Percentiles rank a stretch among this genome's conserved stretches.
These are phyloP conservation scores for Diplodia mutila DNA, from an alignment of 2,329 filamentous ascomycete genomes.

Conservation along the genomic window DNA sequence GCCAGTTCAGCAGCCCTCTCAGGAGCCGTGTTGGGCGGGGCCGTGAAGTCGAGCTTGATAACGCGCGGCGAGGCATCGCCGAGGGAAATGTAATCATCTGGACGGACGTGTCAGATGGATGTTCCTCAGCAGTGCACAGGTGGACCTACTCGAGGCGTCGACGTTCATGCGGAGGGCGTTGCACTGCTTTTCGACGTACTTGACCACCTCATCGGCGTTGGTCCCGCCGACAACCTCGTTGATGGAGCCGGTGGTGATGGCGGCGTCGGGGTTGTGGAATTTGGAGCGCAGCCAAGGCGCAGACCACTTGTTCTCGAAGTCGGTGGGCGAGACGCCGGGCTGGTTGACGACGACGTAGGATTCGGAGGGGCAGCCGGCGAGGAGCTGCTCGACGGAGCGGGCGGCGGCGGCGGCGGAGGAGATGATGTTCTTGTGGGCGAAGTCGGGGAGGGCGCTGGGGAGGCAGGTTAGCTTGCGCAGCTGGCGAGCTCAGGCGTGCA, in stretches of 20 bases:
- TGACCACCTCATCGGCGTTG: constrained; percentile 48
- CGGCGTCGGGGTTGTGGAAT: constrained; percentile 53
- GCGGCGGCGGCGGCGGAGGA: constrained; percentile 50
- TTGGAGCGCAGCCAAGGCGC: constrained; percentile 60
- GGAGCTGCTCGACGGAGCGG: constrained; percentile 48
- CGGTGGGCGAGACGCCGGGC: constrained; percentile 70
- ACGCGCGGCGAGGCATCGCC: constrained; percentile 13
- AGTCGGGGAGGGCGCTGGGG: constrained; percentile 34
- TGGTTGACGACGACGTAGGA: constrained; percentile 80
- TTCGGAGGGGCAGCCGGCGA: constrained; percentile 71
- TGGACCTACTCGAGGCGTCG: constrained; percentile 44
- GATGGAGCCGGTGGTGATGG: constrained; percentile 57
- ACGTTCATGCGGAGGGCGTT: constrained; percentile 48
- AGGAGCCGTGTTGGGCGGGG: constrained; percentile 35
- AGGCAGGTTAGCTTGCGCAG: constrained; percentile 32
- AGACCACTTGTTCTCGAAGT: constrained; percentile 62
- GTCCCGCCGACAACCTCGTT: constrained; percentile 58
- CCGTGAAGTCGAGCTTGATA: constrained; percentile 47
- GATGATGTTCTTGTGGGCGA: constrained; percentile 43
- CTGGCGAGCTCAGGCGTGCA: not conserved
- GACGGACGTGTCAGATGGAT: not conserved
- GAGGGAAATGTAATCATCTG: constrained; percentile 27
- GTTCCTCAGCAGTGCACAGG: not conserved
- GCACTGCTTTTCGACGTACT: constrained; percentile 53
- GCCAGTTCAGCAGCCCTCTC: constrained; percentile 46